A percentile compares a stretch with the other conserved stretches of the same genome.
Conservation (phyloP, 768 basidiomycete genomes). For the Erythrobasidium yunnanense region DNA sequence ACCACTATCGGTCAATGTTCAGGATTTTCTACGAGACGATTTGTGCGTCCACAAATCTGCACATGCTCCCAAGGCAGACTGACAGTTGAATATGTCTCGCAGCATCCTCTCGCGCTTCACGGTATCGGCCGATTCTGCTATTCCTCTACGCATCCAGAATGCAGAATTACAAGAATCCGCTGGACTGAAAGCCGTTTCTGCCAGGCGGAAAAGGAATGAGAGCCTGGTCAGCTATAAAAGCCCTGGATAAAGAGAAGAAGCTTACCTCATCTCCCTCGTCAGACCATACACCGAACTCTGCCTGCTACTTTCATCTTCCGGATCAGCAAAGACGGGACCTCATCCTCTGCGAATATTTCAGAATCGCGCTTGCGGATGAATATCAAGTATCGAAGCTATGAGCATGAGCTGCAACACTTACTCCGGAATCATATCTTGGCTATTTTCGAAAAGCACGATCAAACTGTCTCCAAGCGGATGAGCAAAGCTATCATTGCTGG, state of each 20-base stretch:
- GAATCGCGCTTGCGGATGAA: not conserved
- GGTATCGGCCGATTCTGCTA: not conserved
- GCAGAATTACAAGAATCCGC: not conserved
- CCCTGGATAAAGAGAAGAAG: too few species aligned
- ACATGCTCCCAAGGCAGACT: not conserved
- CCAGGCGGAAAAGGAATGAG: not conserved
- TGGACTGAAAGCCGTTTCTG: not conserved
- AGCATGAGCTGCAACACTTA: not conserved
- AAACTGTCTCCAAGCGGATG: not conserved
- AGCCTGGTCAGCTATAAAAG: too few species aligned
- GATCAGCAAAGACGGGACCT: not conserved
- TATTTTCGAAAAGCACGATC: not conserved
- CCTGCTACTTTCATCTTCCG: slow-evolving; percentile 1
- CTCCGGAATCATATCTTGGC: not conserved
- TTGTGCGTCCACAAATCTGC: slow-evolving; percentile 48
- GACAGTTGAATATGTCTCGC: not conserved
- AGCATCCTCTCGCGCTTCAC: slow-evolving; percentile 18
- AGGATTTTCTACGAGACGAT: slow-evolving; percentile 84
- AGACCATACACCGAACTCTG: not conserved
- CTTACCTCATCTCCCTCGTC: too few species aligned
- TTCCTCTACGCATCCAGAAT: slow-evolving; percentile 1
- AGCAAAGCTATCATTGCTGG: not conserved
- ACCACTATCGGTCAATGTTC: slow-evolving; percentile 83
- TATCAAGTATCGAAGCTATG: not conserved
- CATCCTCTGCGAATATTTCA: not conserved